These are phyloP conservation scores for Ustilago crameri DNA, from an alignment of 1,284 basidiomycete species.

Conservation along the genomic window DNA sequence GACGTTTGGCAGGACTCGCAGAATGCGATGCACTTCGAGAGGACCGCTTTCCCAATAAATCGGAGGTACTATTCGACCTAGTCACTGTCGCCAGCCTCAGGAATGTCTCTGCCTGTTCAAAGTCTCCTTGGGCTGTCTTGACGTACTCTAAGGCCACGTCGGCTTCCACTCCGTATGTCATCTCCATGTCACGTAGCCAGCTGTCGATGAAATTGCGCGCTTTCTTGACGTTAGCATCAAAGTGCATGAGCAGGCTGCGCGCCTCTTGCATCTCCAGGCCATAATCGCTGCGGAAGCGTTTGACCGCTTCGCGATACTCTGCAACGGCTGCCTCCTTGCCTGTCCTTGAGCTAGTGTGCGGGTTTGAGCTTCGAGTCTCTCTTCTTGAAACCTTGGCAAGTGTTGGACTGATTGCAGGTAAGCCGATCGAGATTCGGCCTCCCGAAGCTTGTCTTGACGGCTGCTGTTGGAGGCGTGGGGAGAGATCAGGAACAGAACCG, in stretches of 20 bases:
- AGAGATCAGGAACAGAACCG: not conserved
- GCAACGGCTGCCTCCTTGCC: conserved; percentile 18
- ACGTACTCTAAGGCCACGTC: conserved; percentile 35
- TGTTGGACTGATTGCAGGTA: not conserved
- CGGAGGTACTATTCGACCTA: conserved; percentile 9
- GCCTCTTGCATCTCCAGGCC: conserved; percentile 13
- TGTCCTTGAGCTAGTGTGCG: not conserved
- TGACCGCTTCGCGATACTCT: conserved; percentile 22
- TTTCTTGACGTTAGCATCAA: conserved; percentile 19
- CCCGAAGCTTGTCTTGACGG: not conserved
- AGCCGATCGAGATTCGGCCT: not conserved
- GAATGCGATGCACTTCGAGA: conserved; percentile 10
- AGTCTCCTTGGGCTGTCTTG: conserved; percentile 37
- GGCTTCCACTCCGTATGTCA: conserved; percentile 21
- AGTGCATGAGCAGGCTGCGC: conserved; percentile 17
- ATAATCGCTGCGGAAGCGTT: conserved; percentile 22
- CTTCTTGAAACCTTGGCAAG: not conserved
- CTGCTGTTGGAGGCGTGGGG: conserved; percentile 14
- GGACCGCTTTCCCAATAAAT: not conserved
- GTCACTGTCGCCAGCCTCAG: conserved; percentile 19
- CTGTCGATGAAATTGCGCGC: conserved; percentile 14
- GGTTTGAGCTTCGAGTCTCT: not conserved
- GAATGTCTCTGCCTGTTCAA: conserved; percentile 34
- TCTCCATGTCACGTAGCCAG: conserved; percentile 23
- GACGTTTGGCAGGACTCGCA: conserved; percentile 19